A percentile compares a stretch with the other conserved stretches of the same genome.
Conservation (phyloP, 371 early-diverging fungal genomes). For the Massospora cicadina region DNA sequence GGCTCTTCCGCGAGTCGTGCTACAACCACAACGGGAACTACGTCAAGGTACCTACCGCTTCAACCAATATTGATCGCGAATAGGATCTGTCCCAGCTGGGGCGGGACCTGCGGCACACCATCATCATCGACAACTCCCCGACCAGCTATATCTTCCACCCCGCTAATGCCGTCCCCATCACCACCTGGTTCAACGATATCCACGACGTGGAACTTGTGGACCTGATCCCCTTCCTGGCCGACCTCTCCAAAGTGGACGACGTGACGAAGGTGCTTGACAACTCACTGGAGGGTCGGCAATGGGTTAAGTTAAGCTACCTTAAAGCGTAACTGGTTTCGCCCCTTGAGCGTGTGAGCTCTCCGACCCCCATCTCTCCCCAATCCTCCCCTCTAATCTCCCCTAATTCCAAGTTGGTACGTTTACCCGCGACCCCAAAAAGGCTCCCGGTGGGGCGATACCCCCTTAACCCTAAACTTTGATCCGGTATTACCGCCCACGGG, state of each 20-base stretch:
- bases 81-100: constrained; percentile 71
- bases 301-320: not conserved
- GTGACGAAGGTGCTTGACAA: constrained; percentile 64
- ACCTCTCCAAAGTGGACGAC: constrained; percentile 70
- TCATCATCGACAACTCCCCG: constrained; percentile 83
- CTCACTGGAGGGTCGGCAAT: constrained; percentile 15
- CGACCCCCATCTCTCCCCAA: too few relatives aligned
- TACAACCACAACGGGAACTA: constrained; percentile 85
- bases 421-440: not conserved
- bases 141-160: constrained; percentile 88
- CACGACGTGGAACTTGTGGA: constrained; percentile 89
- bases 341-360: too few relatives aligned
- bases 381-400: not conserved
- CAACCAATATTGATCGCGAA: not conserved
- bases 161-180: constrained; percentile 86
- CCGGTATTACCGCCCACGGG: too few relatives aligned
- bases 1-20: constrained; percentile 93
- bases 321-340: too few relatives aligned
- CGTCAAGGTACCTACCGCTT: constrained; percentile 51
- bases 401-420: not conserved
- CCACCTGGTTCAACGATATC: constrained; percentile 91
- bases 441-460: too few relatives aligned
- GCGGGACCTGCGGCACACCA: constrained; percentile 55
- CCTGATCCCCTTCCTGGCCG: constrained; percentile 80
- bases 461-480: too few relatives aligned